Evolutionary conservation across 2,329 filamentous ascomycete species (phyloP).

Genomic region (Alternaria angustiovoidea): DNA sequence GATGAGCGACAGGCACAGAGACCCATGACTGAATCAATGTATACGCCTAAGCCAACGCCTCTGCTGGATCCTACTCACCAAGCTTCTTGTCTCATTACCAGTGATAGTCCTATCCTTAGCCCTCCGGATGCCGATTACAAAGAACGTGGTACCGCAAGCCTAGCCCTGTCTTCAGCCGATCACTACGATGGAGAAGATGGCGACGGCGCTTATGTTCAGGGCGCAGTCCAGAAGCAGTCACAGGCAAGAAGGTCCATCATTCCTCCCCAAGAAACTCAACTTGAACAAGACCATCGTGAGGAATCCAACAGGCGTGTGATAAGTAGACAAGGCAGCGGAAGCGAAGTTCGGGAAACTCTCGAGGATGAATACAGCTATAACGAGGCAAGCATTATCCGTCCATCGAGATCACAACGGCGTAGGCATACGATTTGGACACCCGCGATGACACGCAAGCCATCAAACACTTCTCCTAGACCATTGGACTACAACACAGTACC

Average conservation of each 20-base stretch:
- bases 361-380: constrained; percentile 3
- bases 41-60: constrained; percentile 13
- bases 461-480: constrained; percentile 12
- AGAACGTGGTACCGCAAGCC: constrained; percentile 8
- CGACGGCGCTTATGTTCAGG: constrained; percentile 3
- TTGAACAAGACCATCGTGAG: not conserved
- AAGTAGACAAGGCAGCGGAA: constrained; percentile 3
- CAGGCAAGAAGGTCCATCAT: constrained; percentile 12
- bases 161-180: not conserved
- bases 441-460: not conserved
- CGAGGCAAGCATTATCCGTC: not conserved
- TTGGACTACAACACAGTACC: constrained; percentile 6
- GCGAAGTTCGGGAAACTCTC: constrained; percentile 3
- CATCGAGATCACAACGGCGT: not conserved
- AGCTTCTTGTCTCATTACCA: not conserved
- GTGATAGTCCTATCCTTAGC: constrained; percentile 7
- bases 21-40: constrained; percentile 10
- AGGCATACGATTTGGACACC: not conserved
- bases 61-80: constrained; percentile 2
- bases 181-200: constrained; percentile 10
- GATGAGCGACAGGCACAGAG: constrained; percentile 17
- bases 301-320: not conserved
- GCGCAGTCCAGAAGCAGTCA: constrained; percentile 7
- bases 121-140: constrained; percentile 1
- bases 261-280: constrained; percentile 10